Conservation (phyloP, 176 grass and related monocot species). For the Lolium perenne region DNA sequence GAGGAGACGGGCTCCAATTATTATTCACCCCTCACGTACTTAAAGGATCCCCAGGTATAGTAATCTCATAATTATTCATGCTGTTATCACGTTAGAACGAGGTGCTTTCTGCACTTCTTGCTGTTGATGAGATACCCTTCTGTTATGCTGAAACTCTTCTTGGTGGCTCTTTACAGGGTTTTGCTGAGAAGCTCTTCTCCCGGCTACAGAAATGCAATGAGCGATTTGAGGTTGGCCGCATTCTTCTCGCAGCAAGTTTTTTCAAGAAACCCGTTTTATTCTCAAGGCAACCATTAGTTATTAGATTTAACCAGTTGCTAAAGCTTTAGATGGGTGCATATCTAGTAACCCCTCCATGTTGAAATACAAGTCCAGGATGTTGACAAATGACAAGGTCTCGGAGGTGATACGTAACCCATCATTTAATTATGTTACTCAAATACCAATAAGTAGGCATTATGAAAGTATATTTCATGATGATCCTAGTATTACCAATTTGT, state of each 20-base stretch:
- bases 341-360: neutral
- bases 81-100: conserved; percentile 2
- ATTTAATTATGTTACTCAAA: neutral
- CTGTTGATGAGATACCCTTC: neutral
- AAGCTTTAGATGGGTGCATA: neutral
- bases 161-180: conserved; percentile 63
- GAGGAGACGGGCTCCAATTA: conserved; percentile 67
- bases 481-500: neutral
- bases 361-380: neutral
- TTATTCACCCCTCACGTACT: conserved; percentile 84
- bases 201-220: conserved; percentile 89
- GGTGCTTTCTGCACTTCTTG: conserved; percentile 12
- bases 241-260: conserved; percentile 11
- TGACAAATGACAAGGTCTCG: neutral
- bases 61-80: conserved; percentile 9
- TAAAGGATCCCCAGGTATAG: conserved; percentile 91
- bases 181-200: conserved; percentile 93
- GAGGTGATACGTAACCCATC: neutral
- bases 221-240: conserved; percentile 78
- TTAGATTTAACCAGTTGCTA: conserved; percentile 18
- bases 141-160: conserved; percentile 21
- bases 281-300: neutral
- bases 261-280: neutral
- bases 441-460: neutral
- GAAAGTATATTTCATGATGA: conserved; percentile 14